Conservation (phyloP, 2,329 filamentous ascomycete genomes). For the Colletotrichum sp. region DNA sequence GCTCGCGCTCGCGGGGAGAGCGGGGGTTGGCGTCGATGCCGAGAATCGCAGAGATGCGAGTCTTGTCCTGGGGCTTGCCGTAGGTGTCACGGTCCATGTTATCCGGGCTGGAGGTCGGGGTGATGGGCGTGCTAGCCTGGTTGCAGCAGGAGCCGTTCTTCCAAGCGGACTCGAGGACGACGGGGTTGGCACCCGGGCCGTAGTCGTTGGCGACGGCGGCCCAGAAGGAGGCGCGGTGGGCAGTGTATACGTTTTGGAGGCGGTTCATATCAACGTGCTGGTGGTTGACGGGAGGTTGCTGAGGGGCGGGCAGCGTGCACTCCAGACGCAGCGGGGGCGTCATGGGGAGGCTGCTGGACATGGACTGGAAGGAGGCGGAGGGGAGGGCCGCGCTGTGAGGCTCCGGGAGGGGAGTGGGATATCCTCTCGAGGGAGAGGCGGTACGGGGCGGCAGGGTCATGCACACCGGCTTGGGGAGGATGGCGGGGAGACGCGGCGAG, state of each 20-base stretch:
- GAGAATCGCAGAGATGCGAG: conserved; percentile 66
- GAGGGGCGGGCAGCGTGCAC: conserved; percentile 52
- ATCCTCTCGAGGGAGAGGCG: conserved; percentile 41
- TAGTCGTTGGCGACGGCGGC: conserved; percentile 74
- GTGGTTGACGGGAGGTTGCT: conserved; percentile 34
- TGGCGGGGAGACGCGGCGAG: conserved; percentile 61
- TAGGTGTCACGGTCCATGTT: conserved; percentile 45
- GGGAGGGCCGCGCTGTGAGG: conserved; percentile 52
- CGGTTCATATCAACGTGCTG: conserved; percentile 66
- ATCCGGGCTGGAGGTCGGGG: conserved; percentile 57
- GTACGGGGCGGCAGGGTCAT: conserved; percentile 48
- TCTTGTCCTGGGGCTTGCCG: conserved; percentile 54
- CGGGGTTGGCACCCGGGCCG: conserved; percentile 65
- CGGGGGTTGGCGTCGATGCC: conserved; percentile 64
- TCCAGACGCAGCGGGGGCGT: conserved; percentile 63
- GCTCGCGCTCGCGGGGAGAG: conserved; percentile 61
- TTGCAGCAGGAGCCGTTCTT: conserved; percentile 50
- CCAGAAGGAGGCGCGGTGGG: conserved; percentile 77
- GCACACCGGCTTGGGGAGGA: conserved; percentile 68
- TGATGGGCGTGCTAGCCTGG: conserved; percentile 52
- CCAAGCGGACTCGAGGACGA: conserved; percentile 75
- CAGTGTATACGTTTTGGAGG: conserved; percentile 72
- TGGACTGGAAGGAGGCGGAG: conserved; percentile 39
- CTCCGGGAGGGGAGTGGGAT: conserved; percentile 45
- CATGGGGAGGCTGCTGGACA: conserved; percentile 30